Conservation (phyloP, 2,329 filamentous ascomycete species). For the Aureobasidium sp. region DNA sequence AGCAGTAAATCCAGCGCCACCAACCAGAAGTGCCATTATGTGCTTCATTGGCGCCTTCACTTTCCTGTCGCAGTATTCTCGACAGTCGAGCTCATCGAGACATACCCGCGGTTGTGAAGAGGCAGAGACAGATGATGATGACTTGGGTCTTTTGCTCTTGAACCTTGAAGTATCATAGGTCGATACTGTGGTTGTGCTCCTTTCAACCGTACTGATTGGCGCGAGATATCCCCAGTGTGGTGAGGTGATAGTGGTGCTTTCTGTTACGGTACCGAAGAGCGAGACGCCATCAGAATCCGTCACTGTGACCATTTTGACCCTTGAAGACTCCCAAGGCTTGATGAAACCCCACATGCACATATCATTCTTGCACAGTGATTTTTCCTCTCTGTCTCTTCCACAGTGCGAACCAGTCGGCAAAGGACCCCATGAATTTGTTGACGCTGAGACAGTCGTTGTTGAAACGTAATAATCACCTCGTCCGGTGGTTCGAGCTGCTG, state of each 20-base stretch:
- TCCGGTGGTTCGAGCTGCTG: background rate
- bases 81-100: background rate
- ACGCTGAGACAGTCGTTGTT: background rate
- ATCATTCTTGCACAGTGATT: background rate
- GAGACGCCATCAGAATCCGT: background rate
- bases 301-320: background rate
- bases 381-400: background rate
- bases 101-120: background rate
- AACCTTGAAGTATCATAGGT: background rate
- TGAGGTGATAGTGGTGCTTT: background rate
- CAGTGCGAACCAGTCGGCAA: background rate
- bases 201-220: background rate
- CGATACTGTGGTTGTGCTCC: background rate
- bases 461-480: background rate
- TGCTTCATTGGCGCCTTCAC: background rate
- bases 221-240: background rate
- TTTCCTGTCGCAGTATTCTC: background rate
- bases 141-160: background rate
- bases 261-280: background rate
- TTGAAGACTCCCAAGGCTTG: background rate
- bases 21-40: background rate
- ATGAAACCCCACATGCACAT: conserved; percentile 7
- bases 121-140: background rate
- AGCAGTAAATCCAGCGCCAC: background rate
- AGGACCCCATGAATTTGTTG: background rate